phyloP scores from a whole-genome alignment of 768 basidiomycete genomes.

The Boletus rufocinnamomeus region DNA sequence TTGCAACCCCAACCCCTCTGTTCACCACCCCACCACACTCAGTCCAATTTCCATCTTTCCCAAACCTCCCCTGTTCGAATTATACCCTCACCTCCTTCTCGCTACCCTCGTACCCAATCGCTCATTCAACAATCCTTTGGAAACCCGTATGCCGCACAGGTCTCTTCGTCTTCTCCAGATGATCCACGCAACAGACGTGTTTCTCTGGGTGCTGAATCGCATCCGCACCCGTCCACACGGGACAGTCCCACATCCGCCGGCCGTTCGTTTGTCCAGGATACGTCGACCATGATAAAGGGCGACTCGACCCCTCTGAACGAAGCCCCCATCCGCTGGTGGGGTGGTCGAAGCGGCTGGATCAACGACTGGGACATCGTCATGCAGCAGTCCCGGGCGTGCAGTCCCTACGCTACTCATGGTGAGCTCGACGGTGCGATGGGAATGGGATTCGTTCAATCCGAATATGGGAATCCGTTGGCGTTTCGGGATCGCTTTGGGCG shows the following conservation, averaged over 20 bases:
- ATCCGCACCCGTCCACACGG: not conserved
- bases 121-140: conserved; percentile 20
- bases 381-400: not conserved
- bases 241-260: not conserved
- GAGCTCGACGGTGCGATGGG: not conserved
- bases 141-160: not conserved
- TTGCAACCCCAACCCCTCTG: conserved; percentile 1
- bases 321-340: conserved; percentile 23
- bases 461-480: not conserved
- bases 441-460: not conserved
- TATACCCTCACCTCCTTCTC: conserved; percentile 7
- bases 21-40: conserved; percentile 8
- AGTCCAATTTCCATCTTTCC: conserved; percentile 8
- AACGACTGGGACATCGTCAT: conserved; percentile 21
- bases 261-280: not conserved
- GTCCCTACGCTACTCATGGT: not conserved
- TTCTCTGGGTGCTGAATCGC: conserved; percentile 15
- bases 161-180: not conserved
- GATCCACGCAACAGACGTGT: not conserved
- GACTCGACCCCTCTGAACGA: conserved; percentile 20
- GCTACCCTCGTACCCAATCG: conserved; percentile 18
- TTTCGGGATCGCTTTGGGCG: conserved; percentile 11
- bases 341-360: conserved; percentile 18
- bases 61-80: conserved; percentile 7
- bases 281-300: not conserved